phyloP scores from a whole-genome alignment of 352 stramenopile species.

The Pythium vanterpoolii region DNA sequence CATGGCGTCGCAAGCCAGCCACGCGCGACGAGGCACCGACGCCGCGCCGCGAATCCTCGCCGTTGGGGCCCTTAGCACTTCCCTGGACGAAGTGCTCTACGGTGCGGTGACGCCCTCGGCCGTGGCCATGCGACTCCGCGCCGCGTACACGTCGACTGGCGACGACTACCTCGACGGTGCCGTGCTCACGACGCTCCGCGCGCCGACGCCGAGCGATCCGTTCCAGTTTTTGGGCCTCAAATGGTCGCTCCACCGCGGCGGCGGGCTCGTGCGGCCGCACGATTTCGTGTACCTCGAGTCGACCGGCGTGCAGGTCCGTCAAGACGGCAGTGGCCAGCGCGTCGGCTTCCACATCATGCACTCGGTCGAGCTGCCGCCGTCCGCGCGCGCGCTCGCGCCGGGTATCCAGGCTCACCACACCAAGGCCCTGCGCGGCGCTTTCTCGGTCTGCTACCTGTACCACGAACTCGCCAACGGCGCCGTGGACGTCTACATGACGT shows the following conservation, averaged over 20 bases:
- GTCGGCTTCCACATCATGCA: slow-evolving; percentile 51
- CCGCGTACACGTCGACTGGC: slow-evolving; percentile 42
- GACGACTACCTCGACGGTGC: slow-evolving; percentile 45
- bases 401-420: not conserved
- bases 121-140: slow-evolving; percentile 49
- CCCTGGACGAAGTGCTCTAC: slow-evolving; percentile 61
- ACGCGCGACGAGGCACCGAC: not conserved
- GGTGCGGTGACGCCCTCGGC: slow-evolving; percentile 46
- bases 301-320: slow-evolving; percentile 32
- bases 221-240: slow-evolving; percentile 59
- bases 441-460: slow-evolving; percentile 25
- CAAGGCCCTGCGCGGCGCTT: slow-evolving; percentile 18
- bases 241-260: slow-evolving; percentile 47
- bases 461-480: slow-evolving; percentile 18
- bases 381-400: not conserved
- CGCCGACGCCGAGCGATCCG: slow-evolving; percentile 34
- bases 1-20: too few species aligned
- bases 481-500: slow-evolving; percentile 30
- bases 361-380: slow-evolving; percentile 34
- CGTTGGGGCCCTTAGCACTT: slow-evolving; percentile 34
- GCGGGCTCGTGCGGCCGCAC: slow-evolving; percentile 36
- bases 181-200: slow-evolving; percentile 34
- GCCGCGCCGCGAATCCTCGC: slow-evolving; percentile 22
- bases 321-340: slow-evolving; percentile 27
- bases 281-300: slow-evolving; percentile 60